Evolutionary conservation across 2,329 filamentous ascomycete species (phyloP).

Genomic region (Emmonsiellopsis sp.): DNA sequence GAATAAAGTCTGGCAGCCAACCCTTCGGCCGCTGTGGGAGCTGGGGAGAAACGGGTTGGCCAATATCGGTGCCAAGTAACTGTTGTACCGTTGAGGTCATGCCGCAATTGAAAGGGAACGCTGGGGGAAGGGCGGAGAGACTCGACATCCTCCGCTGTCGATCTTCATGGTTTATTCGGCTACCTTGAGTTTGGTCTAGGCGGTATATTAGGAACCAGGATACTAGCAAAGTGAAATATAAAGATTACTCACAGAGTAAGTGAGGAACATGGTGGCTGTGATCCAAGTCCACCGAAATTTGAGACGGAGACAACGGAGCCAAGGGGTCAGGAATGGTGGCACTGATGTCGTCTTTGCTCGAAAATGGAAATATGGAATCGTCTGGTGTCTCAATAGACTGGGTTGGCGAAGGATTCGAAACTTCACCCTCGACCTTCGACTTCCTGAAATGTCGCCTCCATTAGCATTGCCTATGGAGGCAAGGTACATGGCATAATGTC

Average conservation of each 20-base stretch:
- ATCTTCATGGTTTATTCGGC: conserved; percentile 35
- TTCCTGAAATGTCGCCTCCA: conserved; percentile 22
- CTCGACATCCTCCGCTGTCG: conserved; percentile 39
- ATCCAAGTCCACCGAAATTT: conserved; percentile 39
- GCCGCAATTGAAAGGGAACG: conserved; percentile 25
- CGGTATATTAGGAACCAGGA: conserved; percentile 2
- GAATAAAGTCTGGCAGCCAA: conserved; percentile 60
- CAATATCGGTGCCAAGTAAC: conserved; percentile 25
- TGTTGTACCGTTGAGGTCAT: conserved; percentile 29
- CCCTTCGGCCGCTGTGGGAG: conserved; percentile 36
- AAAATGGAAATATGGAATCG: conserved; percentile 21
- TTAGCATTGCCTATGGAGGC: conserved; percentile 5
- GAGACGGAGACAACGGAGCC: conserved; percentile 33
- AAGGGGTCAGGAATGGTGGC: conserved; percentile 12
- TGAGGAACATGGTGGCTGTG: conserved; percentile 53
- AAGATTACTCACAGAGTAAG: conserved; percentile 49
- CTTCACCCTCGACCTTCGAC: conserved; percentile 32
- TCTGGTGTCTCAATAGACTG: conserved; percentile 27
- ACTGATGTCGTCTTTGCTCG: conserved; percentile 19
- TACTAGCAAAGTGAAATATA: conserved; percentile 5
- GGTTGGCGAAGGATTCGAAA: conserved; percentile 23
- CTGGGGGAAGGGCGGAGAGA: conserved; percentile 28
- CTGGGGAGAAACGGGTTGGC: conserved; percentile 33
- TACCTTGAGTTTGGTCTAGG: conserved; percentile 41
- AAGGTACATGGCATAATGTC: conserved; percentile 10